These are phyloP conservation scores for Rhizoctonia solani DNA, from an alignment of 1,284 basidiomycete species.

Conservation along the genomic window DNA sequence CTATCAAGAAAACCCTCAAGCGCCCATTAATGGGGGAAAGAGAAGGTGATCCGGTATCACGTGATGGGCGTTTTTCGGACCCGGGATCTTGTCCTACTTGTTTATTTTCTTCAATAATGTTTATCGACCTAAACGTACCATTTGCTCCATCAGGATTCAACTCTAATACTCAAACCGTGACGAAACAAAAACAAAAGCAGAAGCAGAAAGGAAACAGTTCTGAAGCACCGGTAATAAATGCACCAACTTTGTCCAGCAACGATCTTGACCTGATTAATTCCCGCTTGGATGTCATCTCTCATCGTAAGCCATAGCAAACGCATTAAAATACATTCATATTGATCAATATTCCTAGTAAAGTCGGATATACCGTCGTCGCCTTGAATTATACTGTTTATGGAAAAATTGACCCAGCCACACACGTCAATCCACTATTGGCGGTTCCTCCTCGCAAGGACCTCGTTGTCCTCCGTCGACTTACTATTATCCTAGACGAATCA, in stretches of 20 bases:
- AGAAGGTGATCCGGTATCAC: too few species aligned
- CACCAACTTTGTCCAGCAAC: constrained; percentile 46
- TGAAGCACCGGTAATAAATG: constrained; percentile 11
- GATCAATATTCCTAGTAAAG: constrained; percentile 48
- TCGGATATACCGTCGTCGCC: constrained; percentile 77
- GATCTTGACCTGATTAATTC: constrained; percentile 54
- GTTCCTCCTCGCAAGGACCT: constrained; percentile 61
- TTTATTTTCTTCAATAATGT: constrained; percentile 49
- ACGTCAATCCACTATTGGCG: constrained; percentile 61
- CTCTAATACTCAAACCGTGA: constrained; percentile 37
- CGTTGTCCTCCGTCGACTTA: constrained; percentile 67
- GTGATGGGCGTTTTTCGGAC: not conserved
- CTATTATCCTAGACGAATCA: constrained; percentile 71
- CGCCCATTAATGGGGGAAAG: too few species aligned
- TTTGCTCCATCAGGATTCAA: constrained; percentile 45
- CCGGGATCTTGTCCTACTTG: too few species aligned
- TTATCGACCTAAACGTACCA: constrained; percentile 63
- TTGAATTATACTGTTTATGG: constrained; percentile 69
- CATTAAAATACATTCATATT: constrained; percentile 31
- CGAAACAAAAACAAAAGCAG: constrained; percentile 53
- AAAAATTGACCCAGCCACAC: constrained; percentile 68
- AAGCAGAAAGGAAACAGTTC: constrained; percentile 36
- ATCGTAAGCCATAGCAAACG: constrained; percentile 49
- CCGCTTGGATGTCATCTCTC: constrained; percentile 58
- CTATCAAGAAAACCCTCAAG: too few species aligned